Evolutionary conservation across 192 early-diverging fungal species (phyloP).

Genomic region (Dissophora ornata): DNA sequence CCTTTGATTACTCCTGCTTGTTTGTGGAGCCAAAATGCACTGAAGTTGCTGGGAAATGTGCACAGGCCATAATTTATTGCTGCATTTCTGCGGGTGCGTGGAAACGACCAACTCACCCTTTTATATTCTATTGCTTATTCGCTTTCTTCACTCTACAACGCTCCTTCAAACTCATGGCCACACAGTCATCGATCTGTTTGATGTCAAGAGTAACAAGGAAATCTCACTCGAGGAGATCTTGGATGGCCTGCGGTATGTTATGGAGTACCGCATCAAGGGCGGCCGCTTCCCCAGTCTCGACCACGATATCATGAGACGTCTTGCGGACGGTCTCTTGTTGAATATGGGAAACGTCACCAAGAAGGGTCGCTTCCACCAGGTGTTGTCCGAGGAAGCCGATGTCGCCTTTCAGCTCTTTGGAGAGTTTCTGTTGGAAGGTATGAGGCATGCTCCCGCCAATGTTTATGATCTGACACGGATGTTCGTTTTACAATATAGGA

Average conservation of each 20-base stretch:
- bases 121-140: too few species aligned
- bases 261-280: slow-evolving; percentile 91
- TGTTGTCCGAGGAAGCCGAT: slow-evolving; percentile 80
- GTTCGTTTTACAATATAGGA: too few species aligned
- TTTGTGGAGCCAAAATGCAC: too few species aligned
- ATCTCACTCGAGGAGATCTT: slow-evolving; percentile 85
- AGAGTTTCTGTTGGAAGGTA: slow-evolving; percentile 90
- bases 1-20: too few species aligned
- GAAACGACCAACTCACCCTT: too few species aligned
- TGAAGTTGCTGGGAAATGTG: too few species aligned
- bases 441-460: too few species aligned
- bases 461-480: too few species aligned
- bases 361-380: slow-evolving; percentile 70
- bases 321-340: slow-evolving; percentile 86
- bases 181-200: slow-evolving; percentile 85
- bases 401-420: slow-evolving; percentile 93
- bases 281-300: slow-evolving; percentile 88
- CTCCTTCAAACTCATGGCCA: too few species aligned
- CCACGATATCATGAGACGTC: slow-evolving; percentile 82
- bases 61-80: too few species aligned
- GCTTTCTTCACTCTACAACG: too few species aligned
- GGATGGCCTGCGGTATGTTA: slow-evolving; percentile 90
- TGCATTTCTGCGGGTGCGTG: too few species aligned
- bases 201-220: slow-evolving; percentile 72
- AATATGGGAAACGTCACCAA: slow-evolving; percentile 73